A percentile compares a stretch with the other conserved stretches of the same genome.
These are phyloP conservation scores for Monilinia aucupariae DNA, from an alignment of 2,329 filamentous ascomycete species.

Conservation along the genomic window DNA sequence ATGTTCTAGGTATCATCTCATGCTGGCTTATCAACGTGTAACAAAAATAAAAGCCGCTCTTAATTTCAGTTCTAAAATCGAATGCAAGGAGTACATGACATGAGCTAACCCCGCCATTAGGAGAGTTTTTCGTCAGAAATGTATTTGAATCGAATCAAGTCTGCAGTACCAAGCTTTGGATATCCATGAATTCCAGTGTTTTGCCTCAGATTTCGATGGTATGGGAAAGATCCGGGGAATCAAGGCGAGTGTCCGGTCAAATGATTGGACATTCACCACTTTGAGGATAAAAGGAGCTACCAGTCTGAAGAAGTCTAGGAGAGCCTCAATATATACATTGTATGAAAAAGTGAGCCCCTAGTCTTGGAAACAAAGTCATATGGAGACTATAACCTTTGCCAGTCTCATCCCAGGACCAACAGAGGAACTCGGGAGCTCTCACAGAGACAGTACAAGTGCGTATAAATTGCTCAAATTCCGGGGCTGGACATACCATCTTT, in stretches of 20 bases:
- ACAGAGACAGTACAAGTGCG: neutral
- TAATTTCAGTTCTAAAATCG: neutral
- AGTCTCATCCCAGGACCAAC: neutral
- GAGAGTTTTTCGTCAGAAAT: neutral
- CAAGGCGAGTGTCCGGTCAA: neutral
- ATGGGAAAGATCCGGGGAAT: neutral
- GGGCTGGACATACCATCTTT: neutral
- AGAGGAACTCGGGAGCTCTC: neutral
- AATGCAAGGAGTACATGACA: constrained; percentile 5
- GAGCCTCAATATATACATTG: neutral
- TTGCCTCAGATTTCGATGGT: no score
- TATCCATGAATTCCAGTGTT: no score
- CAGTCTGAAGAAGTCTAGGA: neutral
- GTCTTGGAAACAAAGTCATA: neutral
- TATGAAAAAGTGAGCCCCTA: neutral
- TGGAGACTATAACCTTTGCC: neutral
- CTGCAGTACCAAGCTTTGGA: no score
- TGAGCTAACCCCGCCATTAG: neutral
- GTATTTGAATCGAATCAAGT: neutral
- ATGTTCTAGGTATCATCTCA: neutral
- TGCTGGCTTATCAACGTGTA: neutral
- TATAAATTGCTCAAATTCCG: neutral
- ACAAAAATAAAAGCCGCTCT: neutral
- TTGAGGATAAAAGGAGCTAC: no score
- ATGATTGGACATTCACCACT: neutral